Base-by-base conservation (phyloP, 768 basidiomycete species). In the Phanerochaete sordida region DNA sequence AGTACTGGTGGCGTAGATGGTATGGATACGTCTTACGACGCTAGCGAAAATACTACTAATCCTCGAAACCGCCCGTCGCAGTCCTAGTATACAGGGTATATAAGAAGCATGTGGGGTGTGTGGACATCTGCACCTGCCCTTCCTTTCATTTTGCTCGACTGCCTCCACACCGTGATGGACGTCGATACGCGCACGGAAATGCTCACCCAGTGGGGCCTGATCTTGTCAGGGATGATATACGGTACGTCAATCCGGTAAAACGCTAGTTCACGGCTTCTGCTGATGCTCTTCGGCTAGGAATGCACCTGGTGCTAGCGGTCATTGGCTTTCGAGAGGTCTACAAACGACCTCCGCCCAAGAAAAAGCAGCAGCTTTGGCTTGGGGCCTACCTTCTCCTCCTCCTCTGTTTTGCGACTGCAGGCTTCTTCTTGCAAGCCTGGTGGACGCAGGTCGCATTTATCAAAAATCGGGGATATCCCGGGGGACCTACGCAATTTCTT, bases 391-490 rank as follows among this genome's bases (percentile, higher is more conserved):
- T 60, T 26, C 46, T 49, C 7, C 13, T 60, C 7, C 58, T 72
- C 6, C 68, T 68, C 46, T 13, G 51, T 15, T 57, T 68, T 6
- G 61, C 69, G 0, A 70, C 68, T 4, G 23, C 55, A 9, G 63
- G 61, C 0, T 31, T 70, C 16, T 62, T 58, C 28, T 44, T 72
- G 19, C 69, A 72, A 35, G 56, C 63, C 1, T 63, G 64, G 62
- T 62, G 68, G 59, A 62, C 59, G n/a, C 45, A 45, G 49, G 27
- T 61, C 50, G 69, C 66, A 8, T 72, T 74, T 56, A 63, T 70
- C 16, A 49, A 57, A 19, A 64, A 71, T 28, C 45, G 45, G 2
- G 31, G 45, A 19, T 64, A 65, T 49, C 58, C 63, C 43, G 65
- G 65, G 2, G 71, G 65, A 2, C 68, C 72, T 13, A 58, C 62